Evolutionary conservation across 106 monocot genomes (phyloP), one percentile per base, ranked within the genome.

Genomic region (Dendrobium chrysotoxum): DNA sequence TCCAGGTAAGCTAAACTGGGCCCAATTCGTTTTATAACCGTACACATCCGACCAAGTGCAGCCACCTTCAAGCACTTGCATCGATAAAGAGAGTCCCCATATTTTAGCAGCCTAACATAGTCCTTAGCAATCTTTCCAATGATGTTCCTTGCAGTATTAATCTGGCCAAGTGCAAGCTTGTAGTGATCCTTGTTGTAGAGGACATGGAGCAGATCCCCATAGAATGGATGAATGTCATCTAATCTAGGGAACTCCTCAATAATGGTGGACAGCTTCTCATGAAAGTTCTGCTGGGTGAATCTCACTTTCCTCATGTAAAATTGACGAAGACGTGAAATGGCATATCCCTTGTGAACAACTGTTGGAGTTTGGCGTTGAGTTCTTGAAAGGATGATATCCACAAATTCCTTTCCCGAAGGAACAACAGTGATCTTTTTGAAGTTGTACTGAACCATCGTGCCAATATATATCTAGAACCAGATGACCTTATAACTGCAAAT

Each of bases 131-230:
- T 93, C 73, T 95, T 99, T 25, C 78, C 86, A 26, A 99, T 93
- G 80, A 93, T 80, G 65, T 95, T 99, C 66, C 91, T 88, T 28
- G 99, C 99, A 2, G 95, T 95, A 86, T 99, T 99, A 74, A 95
- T 76, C 79, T 99, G 95, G 1, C 99, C 99, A 46, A 99, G 89
- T 6, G 93, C 99, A 71, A 99, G 99, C 83, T 99, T 99, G 83
- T 93, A 99, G 76, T 99, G 99, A 77, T 99, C 95, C 82, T 93
- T 95, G 84, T 99, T 93, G 79, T 99, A 99, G 3, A 99, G 91
- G 23, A 95, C 91, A 55, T 99, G 86, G 11, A 99, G 87, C 21
- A 99, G 93, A 65, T 99, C 95, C 1, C 95, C 91, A 54, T 99
- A 99, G 83, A 99, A 99, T 1, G 99, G 99, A 45, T 99, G 99